Base-by-base conservation (phyloP, 1,284 basidiomycete species). In the Ceratobasidium papillatum region DNA sequence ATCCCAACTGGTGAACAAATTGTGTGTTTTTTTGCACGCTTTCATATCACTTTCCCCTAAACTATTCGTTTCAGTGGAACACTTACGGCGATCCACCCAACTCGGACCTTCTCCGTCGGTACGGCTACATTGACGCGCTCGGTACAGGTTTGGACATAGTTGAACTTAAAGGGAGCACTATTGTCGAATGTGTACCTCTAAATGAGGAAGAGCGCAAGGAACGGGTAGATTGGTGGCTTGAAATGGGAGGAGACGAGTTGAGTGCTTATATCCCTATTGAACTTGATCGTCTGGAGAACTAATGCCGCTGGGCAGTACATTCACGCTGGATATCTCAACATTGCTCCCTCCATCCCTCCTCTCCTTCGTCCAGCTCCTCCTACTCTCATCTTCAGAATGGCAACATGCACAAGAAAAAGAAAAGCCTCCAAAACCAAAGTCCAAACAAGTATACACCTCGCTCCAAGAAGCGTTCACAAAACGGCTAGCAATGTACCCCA, bases 21-120 rank as follows among this genome's bases (percentile, higher is more conserved):
- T 75, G 94, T 96, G 78, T 77, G 90, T 83, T 2, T 25, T 9
- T 56, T 34, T n/a, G n/a, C n/a, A n/a, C 2, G 19, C 17, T 7
- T 63, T n/a, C 41, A 30, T 38, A 12, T 51, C 27, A 78, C 19
- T 47, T 12, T 3, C 19, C 19, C 78, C 34, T 65, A 75, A 2
- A 47, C 27, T 75, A 68, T 61, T 62, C 56, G 75, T 14, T 75
- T 4, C 76, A 96, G 94, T 95, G 90, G 88, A 99, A 99, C 82
- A 99, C 98, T 0, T 99, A 99, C 81, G 95, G 92, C 30, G 93
- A 98, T 79, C 93, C 91, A 8, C 95, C 97, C 2, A 99, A 99
- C 80, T 90, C 93, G n/a, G 96, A 98, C 79, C 88, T 99, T 0
- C 86, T 99, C 25, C 89, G 98, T 62, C 89, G 94, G 64, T 99